These are phyloP conservation scores for Mycothermus thermophilus DNA, from an alignment of 495 filamentous ascomycete species.

Conservation along the genomic window DNA sequence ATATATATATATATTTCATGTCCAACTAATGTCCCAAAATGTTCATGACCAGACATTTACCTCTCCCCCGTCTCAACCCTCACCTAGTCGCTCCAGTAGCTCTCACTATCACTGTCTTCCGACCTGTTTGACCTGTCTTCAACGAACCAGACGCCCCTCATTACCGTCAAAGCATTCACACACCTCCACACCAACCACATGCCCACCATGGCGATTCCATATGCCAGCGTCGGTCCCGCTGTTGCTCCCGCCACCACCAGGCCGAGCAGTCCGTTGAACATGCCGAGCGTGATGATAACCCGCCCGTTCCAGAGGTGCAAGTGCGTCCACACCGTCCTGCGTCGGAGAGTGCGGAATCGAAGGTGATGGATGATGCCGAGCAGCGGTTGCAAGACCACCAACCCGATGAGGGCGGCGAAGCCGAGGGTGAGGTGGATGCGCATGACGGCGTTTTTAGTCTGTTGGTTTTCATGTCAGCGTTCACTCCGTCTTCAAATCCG, in stretches of 20 bases:
- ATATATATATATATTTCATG: no score
- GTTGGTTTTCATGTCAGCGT: not conserved
- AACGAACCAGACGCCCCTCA: constrained; percentile 1
- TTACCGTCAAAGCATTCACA: constrained; percentile 13
- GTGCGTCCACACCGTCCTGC: constrained; percentile 39
- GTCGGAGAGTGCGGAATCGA: constrained; percentile 30
- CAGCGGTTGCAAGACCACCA: constrained; percentile 46
- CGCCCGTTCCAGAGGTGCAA: constrained; percentile 56
- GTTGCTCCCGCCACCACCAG: constrained; percentile 32
- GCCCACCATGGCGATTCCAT: constrained; percentile 20
- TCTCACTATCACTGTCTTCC: not conserved
- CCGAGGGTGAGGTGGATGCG: constrained; percentile 43
- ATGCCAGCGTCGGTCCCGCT: constrained; percentile 18
- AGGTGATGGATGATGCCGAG: constrained; percentile 51
- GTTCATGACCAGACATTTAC: not conserved
- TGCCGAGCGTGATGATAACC: constrained; percentile 43
- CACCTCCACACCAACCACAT: constrained; percentile 25
- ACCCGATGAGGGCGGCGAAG: constrained; percentile 37
- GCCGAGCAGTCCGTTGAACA: constrained; percentile 57
- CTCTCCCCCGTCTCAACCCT: not conserved
- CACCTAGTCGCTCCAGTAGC: not conserved
- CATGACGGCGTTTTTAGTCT: constrained; percentile 6
- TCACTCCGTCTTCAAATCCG: no score
- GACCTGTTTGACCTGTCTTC: constrained; percentile 2
- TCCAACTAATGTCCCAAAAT: no score